Percentiles rank a stretch among this genome's conserved stretches.
These are phyloP conservation scores for Xylaria sp. DNA, from an alignment of 2,329 filamentous ascomycete genomes.

Conservation along the genomic window DNA sequence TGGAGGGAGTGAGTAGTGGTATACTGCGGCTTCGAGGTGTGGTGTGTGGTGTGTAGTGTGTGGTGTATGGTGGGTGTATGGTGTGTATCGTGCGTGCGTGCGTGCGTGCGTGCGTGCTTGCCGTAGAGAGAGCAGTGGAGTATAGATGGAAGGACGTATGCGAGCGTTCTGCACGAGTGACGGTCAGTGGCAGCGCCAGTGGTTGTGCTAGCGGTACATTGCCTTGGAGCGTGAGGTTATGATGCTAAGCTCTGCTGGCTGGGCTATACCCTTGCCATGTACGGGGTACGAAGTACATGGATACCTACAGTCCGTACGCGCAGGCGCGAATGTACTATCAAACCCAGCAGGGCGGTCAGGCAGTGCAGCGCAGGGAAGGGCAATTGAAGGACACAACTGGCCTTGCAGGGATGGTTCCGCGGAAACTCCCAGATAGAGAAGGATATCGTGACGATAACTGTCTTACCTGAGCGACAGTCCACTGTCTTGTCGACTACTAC, in stretches of 20 bases:
- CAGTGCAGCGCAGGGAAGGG: slow-evolving; percentile 23
- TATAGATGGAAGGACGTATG: background rate
- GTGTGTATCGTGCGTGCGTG: slow-evolving; percentile 9
- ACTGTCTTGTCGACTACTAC: too few relatives aligned
- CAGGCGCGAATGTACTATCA: slow-evolving; percentile 9
- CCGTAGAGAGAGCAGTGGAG: background rate
- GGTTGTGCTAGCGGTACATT: background rate
- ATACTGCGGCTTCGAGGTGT: slow-evolving; percentile 3
- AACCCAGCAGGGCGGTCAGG: slow-evolving; percentile 27
- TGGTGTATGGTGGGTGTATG: slow-evolving; percentile 13
- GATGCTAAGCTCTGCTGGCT: slow-evolving; percentile 15
- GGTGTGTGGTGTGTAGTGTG: slow-evolving; percentile 1
- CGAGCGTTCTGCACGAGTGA: background rate
- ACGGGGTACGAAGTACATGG: slow-evolving; percentile 11
- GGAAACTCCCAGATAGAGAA: background rate
- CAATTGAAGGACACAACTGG: slow-evolving; percentile 5
- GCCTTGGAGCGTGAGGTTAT: slow-evolving; percentile 8
- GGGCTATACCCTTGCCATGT: slow-evolving; percentile 9
- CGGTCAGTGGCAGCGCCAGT: background rate
- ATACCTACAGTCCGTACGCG: background rate
- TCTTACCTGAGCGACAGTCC: background rate
- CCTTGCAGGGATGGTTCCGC: background rate
- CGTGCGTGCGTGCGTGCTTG: slow-evolving; percentile 8
- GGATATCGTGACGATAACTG: background rate
- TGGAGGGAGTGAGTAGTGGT: slow-evolving; percentile 11